Base-by-base conservation (phyloP, 106 monocot genomes). In the Xerophyta viscosa region DNA sequence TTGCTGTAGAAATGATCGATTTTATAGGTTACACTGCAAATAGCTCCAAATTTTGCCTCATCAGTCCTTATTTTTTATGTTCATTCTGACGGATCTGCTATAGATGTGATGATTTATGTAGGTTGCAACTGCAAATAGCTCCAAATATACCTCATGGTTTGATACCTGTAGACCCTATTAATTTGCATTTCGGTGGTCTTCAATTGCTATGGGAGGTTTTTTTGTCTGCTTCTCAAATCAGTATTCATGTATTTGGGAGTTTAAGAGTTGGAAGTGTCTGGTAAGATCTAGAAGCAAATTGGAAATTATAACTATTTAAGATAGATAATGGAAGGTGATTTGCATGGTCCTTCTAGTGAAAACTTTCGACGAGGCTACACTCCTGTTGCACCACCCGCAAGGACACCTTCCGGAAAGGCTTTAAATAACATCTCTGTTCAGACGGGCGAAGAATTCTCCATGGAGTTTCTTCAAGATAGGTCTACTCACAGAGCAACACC, bases 391-490 rank as follows among this genome's bases (percentile, higher is more conserved):
- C 61, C 53, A 5, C n/a, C n/a, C n/a, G 66, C 57, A 47, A 55
- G 27, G 29, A 36, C 24, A 19, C 29, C 66, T 46, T 61, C 47
- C 4, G 65, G 65, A 27, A 75, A 51, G 28, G 61, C 43, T 27
- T 26, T 68, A 9, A 63, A 64, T 31, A 71, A 81, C 61, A 54
- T 81, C 60, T 77, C 86, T 15, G 20, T 77, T 57, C 81, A 67
- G 42, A 87, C 86, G 15, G 81, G 81, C 5, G 86, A 81, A 47
- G 80, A 86, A 30, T 86, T 77, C 56, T 77, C 76, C 5, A 61
- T 67, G 54, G 71, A 68, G 45, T 78, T 88, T 62, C 58, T 72
- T 52, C 75, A 93, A 66, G 80, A 80, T 55, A 68, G 72, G 49
- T 42, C 51, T 19, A 46, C 68, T 23, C 62, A 57, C 15, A 57